phyloP scores from a whole-genome alignment of 148 eudicot genomes.

The Gaultheria prostrata region DNA sequence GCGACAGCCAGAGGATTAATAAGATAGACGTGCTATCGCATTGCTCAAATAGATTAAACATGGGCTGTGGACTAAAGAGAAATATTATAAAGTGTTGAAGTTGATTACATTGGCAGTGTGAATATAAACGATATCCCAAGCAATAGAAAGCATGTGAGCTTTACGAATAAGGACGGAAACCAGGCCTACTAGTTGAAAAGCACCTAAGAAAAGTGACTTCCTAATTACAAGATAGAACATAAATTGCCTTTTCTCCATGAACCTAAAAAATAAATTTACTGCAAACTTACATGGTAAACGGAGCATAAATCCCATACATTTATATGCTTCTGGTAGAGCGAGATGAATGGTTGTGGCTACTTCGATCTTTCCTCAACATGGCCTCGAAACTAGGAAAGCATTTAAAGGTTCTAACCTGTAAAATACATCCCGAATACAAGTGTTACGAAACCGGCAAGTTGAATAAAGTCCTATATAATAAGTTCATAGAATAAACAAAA shows the following conservation, averaged over 20 bases:
- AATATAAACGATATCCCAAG: background rate
- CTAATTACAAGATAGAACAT: background rate
- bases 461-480: background rate
- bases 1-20: background rate
- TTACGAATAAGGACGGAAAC: background rate
- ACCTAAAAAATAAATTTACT: background rate
- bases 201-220: background rate
- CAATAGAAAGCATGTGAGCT: background rate
- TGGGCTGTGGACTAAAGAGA: background rate
- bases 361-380: constrained; percentile 43
- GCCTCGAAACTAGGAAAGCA: constrained; percentile 55
- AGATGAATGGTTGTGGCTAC: constrained; percentile 51
- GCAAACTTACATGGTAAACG: background rate
- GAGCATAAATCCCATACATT: background rate
- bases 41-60: background rate
- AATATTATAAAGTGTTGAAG: background rate
- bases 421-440: background rate
- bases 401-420: constrained; percentile 60
- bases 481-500: background rate
- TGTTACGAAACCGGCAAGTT: background rate
- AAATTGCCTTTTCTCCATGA: background rate
- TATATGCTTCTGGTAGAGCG: constrained; percentile 36
- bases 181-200: background rate
- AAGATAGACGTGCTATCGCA: background rate
- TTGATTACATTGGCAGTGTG: background rate